A percentile compares a stretch with the other conserved stretches of the same genome.
Conservation (phyloP, 1,284 basidiomycete genomes). For the Puccinia hordei region DNA sequence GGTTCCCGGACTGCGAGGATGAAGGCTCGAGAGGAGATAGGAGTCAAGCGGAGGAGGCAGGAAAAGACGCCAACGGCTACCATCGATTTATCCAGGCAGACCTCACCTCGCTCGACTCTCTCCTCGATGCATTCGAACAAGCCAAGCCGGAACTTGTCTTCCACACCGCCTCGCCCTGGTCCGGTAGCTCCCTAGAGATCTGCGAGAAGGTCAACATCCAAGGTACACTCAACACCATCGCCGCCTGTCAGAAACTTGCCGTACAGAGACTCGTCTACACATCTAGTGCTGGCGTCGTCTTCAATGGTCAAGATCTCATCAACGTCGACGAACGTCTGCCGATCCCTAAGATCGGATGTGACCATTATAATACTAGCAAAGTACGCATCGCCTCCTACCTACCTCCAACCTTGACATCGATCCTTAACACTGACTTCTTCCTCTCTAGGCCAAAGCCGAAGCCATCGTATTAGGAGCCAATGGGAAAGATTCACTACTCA, state of each 20-base stretch:
- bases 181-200: conserved; percentile 70
- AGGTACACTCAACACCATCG: conserved; percentile 83
- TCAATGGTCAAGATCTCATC: conserved; percentile 74
- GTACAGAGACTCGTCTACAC: conserved; percentile 92
- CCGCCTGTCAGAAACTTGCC: conserved; percentile 71
- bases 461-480: conserved; percentile 81
- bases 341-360: conserved; percentile 74
- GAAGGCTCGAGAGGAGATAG: conserved; percentile 63
- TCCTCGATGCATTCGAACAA: conserved; percentile 61
- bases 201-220: conserved; percentile 93
- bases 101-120: conserved; percentile 54
- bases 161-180: conserved; percentile 86
- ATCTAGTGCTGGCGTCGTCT: conserved; percentile 88
- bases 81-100: conserved; percentile 71
- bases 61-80: conserved; percentile 67
- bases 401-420: background rate
- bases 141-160: conserved; percentile 75
- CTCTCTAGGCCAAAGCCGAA: conserved; percentile 72
- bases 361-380: conserved; percentile 97
- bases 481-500: conserved; percentile 75
- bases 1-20: conserved; percentile 68
- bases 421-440: background rate
- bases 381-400: conserved; percentile 48
- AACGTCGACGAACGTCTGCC: conserved; percentile 87
- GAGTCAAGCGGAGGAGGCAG: conserved; percentile 80